These are phyloP conservation scores for Xylariomycetidae sp. DNA, from an alignment of 2,329 filamentous ascomycete species.

Conservation along the genomic window DNA sequence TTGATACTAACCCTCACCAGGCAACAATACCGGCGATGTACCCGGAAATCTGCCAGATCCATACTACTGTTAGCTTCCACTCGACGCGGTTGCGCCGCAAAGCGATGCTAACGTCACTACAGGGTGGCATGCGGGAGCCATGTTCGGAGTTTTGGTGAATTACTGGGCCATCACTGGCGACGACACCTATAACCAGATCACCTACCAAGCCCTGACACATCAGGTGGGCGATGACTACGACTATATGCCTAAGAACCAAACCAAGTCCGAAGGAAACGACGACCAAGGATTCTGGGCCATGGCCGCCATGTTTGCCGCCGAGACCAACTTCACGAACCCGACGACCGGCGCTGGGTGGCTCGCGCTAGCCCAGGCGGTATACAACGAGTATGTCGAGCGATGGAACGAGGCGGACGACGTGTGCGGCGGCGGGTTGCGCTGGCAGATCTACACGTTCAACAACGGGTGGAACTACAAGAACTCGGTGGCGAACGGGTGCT, in stretches of 20 bases:
- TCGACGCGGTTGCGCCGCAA: neutral
- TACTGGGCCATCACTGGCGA: constrained; percentile 69
- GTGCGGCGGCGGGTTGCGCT: constrained; percentile 71
- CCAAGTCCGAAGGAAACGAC: constrained; percentile 59
- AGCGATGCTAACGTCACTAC: constrained; percentile 14
- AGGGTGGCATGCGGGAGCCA: constrained; percentile 68
- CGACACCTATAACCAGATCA: constrained; percentile 54
- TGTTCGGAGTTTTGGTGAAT: constrained; percentile 66
- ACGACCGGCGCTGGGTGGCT: constrained; percentile 62
- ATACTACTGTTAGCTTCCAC: constrained; percentile 54
- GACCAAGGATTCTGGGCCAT: constrained; percentile 84
- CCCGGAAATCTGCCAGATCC: constrained; percentile 53
- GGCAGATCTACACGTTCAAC: constrained; percentile 81
- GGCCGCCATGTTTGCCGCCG: constrained; percentile 71
- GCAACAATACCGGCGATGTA: constrained; percentile 50
- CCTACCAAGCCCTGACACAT: constrained; percentile 53
- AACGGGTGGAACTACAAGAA: constrained; percentile 65
- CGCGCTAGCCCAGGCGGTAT: constrained; percentile 70
- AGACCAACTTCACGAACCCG: constrained; percentile 68
- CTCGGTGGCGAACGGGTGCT: constrained; percentile 62
- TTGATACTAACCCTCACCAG: neutral
- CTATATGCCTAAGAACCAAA: constrained; percentile 64
- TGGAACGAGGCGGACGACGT: constrained; percentile 53
- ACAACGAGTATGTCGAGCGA: constrained; percentile 67
- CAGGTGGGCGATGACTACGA: constrained; percentile 53